Evolutionary conservation across 331 rosid genomes (phyloP).

Genomic region (Acacia concinna): DNA sequence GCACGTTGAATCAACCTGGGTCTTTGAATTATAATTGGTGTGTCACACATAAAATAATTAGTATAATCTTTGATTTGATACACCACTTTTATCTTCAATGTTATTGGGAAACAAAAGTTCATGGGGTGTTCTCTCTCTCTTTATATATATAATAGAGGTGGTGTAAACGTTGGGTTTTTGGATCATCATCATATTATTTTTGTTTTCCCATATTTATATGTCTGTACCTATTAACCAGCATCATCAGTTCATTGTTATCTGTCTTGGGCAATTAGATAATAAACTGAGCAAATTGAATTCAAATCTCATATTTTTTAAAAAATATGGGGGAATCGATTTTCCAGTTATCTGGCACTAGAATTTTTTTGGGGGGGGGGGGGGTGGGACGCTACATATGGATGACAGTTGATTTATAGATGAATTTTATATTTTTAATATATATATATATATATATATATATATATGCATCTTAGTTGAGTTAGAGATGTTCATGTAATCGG

Average conservation of each 20-base stretch:
- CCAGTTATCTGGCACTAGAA: too few species aligned
- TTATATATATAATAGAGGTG: neutral
- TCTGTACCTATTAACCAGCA: neutral
- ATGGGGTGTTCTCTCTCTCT: neutral
- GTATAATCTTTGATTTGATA: neutral
- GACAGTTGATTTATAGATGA: neutral
- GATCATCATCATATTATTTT: neutral
- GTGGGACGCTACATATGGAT: too few species aligned
- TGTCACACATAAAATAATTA: neutral
- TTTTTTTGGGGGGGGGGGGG: too few species aligned
- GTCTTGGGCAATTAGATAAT: too few species aligned
- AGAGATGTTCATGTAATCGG: neutral
- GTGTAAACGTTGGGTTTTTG: neutral
- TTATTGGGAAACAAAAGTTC: neutral
- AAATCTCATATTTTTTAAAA: too few species aligned
- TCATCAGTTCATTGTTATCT: neutral
- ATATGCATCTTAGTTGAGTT: neutral
- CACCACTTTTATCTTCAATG: slow-evolving; percentile 5
- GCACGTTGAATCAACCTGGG: slow-evolving; percentile 33
- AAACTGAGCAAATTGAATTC: too few species aligned
- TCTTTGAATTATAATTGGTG: slow-evolving; percentile 23
- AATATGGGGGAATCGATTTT: too few species aligned
- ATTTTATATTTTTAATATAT: neutral
- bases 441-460: too few species aligned
- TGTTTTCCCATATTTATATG: neutral